Evolutionary conservation across 306 rosid species (phyloP).

Genomic region (Trifolium fragiferum): DNA sequence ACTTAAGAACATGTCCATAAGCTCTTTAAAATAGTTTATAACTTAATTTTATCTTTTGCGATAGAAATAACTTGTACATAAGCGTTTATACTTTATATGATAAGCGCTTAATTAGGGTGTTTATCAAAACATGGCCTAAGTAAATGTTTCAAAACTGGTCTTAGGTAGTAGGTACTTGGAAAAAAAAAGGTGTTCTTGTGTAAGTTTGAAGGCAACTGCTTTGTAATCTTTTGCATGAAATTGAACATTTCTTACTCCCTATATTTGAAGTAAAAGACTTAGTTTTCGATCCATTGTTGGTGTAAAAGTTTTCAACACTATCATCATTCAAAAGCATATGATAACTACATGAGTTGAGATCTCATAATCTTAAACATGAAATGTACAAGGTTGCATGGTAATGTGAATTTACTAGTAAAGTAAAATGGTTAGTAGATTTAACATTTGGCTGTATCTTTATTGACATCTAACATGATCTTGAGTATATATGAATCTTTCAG

Average conservation of each 20-base stretch:
- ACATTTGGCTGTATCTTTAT: slow-evolving; percentile 22
- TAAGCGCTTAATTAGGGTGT: background rate
- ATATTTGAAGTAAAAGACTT: background rate
- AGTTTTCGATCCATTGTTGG: slow-evolving; percentile 3
- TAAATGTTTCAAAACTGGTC: background rate
- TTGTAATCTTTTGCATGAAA: background rate
- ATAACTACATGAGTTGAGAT: background rate
- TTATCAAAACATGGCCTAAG: background rate
- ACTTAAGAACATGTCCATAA: background rate
- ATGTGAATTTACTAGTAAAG: background rate
- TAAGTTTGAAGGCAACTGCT: background rate
- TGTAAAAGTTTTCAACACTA: background rate
- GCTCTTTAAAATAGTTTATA: background rate
- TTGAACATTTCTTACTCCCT: background rate
- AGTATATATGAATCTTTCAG: slow-evolving; percentile 54
- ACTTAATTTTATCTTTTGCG: background rate
- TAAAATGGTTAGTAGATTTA: background rate
- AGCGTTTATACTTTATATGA: background rate
- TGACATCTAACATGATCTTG: slow-evolving; percentile 24
- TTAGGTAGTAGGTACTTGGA: background rate
- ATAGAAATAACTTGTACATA: background rate
- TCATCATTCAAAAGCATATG: background rate
- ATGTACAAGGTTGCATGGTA: background rate
- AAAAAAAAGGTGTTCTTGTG: background rate
- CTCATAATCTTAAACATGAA: background rate